These are phyloP conservation scores for Coprinopsis cinerea DNA, from an alignment of 768 basidiomycete genomes.

Conservation along the genomic window DNA sequence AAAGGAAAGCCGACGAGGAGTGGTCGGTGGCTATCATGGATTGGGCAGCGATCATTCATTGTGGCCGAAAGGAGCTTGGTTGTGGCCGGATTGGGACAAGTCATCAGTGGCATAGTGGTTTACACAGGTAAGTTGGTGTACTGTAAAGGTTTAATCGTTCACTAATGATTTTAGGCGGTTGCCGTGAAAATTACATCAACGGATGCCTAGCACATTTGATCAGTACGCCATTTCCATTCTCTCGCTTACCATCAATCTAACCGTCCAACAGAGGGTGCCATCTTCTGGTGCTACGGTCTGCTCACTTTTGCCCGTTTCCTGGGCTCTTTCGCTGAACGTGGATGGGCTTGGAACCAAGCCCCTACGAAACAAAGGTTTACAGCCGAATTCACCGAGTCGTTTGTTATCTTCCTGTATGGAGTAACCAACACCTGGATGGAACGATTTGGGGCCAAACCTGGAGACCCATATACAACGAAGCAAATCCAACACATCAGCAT, in stretches of 20 bases:
- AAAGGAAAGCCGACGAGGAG: constrained; percentile 6
- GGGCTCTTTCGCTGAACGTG: constrained; percentile 77
- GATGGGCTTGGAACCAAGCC: constrained; percentile 93
- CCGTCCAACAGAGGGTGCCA: constrained; percentile 64
- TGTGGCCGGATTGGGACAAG: constrained; percentile 61
- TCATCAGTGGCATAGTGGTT: constrained; percentile 65
- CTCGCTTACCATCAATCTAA: constrained; percentile 1
- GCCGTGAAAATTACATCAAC: constrained; percentile 72
- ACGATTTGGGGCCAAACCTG: constrained; percentile 76
- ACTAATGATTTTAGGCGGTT: constrained; percentile 46
- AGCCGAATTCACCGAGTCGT: constrained; percentile 74
- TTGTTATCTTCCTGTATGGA: constrained; percentile 84
- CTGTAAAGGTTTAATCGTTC: not conserved
- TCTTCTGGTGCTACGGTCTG: constrained; percentile 91
- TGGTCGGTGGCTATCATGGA: constrained; percentile 27
- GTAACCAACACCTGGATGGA: constrained; percentile 97
- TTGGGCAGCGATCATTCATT: constrained; percentile 45
- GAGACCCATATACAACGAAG: constrained; percentile 84
- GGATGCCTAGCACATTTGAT: constrained; percentile 88
- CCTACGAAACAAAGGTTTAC: constrained; percentile 46
- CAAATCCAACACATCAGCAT: constrained; percentile 93
- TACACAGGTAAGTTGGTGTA: constrained; percentile 80
- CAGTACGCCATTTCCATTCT: constrained; percentile 44
- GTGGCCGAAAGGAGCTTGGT: constrained; percentile 60
- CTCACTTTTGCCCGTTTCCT: constrained; percentile 91